A percentile compares a stretch with the other conserved stretches of the same genome.
phyloP scores from a whole-genome alignment of 2,329 filamentous ascomycete genomes.

The Hymenoscyphus linearis region DNA sequence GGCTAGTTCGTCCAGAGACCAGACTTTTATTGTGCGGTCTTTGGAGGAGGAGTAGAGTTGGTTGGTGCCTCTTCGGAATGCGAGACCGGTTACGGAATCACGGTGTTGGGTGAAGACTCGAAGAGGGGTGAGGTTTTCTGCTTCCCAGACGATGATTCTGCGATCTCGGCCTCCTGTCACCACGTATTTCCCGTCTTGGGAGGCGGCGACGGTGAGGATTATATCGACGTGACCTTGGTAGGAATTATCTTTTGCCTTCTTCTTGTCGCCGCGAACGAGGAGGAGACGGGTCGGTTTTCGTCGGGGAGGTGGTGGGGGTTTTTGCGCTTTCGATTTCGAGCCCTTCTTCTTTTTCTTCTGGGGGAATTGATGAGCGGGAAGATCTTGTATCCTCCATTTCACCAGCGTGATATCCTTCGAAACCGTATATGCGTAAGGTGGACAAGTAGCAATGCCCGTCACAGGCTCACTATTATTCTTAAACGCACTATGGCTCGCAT shows the following conservation, averaged over 20 bases:
- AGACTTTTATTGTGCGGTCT: constrained; percentile 92
- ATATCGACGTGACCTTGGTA: constrained; percentile 74
- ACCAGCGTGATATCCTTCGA: constrained; percentile 79
- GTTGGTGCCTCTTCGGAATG: constrained; percentile 82
- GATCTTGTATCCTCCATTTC: constrained; percentile 80
- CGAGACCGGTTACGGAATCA: constrained; percentile 77
- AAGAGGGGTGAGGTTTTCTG: constrained; percentile 69
- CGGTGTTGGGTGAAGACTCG: constrained; percentile 89
- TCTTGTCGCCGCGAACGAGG: constrained; percentile 57
- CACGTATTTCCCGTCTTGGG: constrained; percentile 82
- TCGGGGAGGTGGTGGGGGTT: constrained; percentile 51
- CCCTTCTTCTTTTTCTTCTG: constrained; percentile 41
- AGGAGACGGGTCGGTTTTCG: constrained; percentile 58
- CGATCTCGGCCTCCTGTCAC: constrained; percentile 85
- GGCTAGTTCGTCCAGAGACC: constrained; percentile 85
- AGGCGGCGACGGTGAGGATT: constrained; percentile 81
- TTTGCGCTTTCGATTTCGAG: constrained; percentile 45
- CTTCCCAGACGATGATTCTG: constrained; percentile 83
- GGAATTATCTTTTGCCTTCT: constrained; percentile 54
- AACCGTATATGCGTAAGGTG: constrained; percentile 81
- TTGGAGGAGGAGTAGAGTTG: constrained; percentile 88
- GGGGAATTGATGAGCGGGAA: constrained; percentile 54
- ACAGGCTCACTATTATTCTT: constrained; percentile 72
- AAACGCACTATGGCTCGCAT: constrained; percentile 66
- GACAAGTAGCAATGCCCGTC: constrained; percentile 73